Conservation (phyloP, 371 early-diverging fungal species). For the Mucor racemosus region DNA sequence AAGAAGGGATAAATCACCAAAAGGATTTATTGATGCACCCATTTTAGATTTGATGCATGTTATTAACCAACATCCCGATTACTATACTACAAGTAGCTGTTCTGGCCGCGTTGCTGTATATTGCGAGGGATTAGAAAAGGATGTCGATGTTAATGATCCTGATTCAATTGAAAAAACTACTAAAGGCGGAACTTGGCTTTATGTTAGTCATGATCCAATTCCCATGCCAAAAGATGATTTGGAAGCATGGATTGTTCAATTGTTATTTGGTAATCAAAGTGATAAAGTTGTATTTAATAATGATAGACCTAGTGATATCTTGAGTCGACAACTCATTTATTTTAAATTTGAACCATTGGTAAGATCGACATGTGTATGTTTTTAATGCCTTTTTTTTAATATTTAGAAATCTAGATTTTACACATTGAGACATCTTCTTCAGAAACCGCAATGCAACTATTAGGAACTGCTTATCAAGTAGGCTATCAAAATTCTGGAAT, state of each 20-base stretch:
- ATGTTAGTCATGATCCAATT: constrained; percentile 66
- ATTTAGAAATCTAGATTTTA: constrained; percentile 47
- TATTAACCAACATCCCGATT: constrained; percentile 70
- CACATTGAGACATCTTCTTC: constrained; percentile 65
- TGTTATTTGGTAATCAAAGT: constrained; percentile 46
- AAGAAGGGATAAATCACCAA: constrained; percentile 65
- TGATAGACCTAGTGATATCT: constrained; percentile 12
- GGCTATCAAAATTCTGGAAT: constrained; percentile 72
- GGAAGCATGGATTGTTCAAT: constrained; percentile 34
- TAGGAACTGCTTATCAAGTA: constrained; percentile 55
- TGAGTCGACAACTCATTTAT: constrained; percentile 45
- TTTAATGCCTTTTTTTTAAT: neutral
- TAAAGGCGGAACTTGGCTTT: constrained; percentile 67
- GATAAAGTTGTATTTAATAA: constrained; percentile 33
- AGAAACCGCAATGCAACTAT: constrained; percentile 56
- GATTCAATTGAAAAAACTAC: constrained; percentile 30
- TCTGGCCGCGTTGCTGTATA: constrained; percentile 66
- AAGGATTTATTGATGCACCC: constrained; percentile 67
- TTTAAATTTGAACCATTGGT: constrained; percentile 74
- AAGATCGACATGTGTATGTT: neutral
- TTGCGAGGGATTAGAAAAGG: constrained; percentile 46
- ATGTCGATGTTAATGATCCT: constrained; percentile 14
- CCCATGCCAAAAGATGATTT: constrained; percentile 33
- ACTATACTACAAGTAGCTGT: constrained; percentile 68
- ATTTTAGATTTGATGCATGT: constrained; percentile 68